Conservation (phyloP, 805 yeast genomes). For the Saccharomycopsis oosterbeekiorum region DNA sequence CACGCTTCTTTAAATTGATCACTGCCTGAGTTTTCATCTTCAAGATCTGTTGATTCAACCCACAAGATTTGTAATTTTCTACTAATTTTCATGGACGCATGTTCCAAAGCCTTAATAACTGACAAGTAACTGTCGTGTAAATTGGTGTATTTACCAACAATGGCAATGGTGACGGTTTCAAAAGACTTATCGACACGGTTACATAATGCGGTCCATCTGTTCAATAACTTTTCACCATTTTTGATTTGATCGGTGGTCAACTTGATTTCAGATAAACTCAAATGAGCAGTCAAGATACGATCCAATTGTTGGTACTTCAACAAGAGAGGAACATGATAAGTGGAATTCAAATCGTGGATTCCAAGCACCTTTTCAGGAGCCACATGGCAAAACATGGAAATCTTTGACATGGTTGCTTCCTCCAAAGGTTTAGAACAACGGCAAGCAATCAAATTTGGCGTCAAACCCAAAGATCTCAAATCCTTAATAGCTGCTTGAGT, state of each 20-base stretch:
- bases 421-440: conserved; percentile 84
- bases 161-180: conserved; percentile 86
- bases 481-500: conserved; percentile 99
- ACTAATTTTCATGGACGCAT: conserved; percentile 82
- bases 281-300: conserved; percentile 58
- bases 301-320: conserved; percentile 80
- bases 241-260: conserved; percentile 40
- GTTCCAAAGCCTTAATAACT: conserved; percentile 92
- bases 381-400: conserved; percentile 98
- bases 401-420: conserved; percentile 80
- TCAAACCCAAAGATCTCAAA: conserved; percentile 86
- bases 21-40: conserved; percentile 58
- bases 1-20: conserved; percentile 88
- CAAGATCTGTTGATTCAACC: conserved; percentile 93
- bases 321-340: conserved; percentile 93
- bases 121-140: conserved; percentile 91
- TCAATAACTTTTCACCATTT: conserved; percentile 62
- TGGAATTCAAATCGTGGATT: conserved; percentile 92
- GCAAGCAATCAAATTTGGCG: conserved; percentile 96
- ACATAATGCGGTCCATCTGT: conserved; percentile 75
- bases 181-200: conserved; percentile 69
- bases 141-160: conserved; percentile 95
- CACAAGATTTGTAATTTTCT: conserved; percentile 81
- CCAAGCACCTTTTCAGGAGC: conserved; percentile 97
- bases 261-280: conserved; percentile 42